phyloP scores from a whole-genome alignment of 2,329 filamentous ascomycete genomes.

The Hawksworthiomyces lignivorus region DNA sequence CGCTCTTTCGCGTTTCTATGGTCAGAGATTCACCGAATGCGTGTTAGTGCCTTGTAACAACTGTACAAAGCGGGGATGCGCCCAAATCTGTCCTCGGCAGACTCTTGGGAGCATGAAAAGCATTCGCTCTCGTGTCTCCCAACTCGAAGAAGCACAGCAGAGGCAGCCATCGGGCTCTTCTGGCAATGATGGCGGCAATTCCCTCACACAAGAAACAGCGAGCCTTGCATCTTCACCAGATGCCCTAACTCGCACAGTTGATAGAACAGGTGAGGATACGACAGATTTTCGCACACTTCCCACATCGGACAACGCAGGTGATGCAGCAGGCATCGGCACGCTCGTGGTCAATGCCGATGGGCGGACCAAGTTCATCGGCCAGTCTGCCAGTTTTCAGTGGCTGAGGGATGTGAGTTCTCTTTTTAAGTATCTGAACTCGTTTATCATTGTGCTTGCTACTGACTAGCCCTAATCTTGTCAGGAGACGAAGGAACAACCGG shows the following conservation, averaged over 20 bases:
- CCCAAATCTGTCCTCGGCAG: constrained; percentile 3
- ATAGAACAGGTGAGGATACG: no score
- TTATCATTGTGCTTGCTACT: no score
- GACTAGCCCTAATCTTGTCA: no score
- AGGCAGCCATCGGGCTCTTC: neutral
- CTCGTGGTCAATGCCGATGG: constrained; percentile 3
- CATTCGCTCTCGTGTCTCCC: constrained; percentile 2
- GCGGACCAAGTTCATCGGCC: constrained; percentile 4
- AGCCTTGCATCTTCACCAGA: no score
- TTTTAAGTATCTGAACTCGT: no score
- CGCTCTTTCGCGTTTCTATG: no score
- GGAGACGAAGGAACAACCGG: constrained; percentile 2
- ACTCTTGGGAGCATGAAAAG: constrained; percentile 4
- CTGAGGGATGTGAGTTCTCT: constrained; percentile 2
- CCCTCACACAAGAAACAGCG: neutral
- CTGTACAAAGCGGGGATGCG: constrained; percentile 3
- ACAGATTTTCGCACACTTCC: no score
- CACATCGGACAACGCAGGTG: neutral
- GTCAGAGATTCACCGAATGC: no score
- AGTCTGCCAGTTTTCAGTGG: constrained; percentile 6
- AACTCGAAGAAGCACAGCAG: neutral
- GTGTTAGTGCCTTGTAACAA: constrained; percentile 6
- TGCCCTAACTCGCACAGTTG: no score
- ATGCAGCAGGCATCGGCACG: neutral
- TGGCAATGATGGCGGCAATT: neutral